Percentiles rank a stretch among this genome's conserved stretches.
Conservation (phyloP, 2,329 filamentous ascomycete species). For the Cladosporium sp. region DNA sequence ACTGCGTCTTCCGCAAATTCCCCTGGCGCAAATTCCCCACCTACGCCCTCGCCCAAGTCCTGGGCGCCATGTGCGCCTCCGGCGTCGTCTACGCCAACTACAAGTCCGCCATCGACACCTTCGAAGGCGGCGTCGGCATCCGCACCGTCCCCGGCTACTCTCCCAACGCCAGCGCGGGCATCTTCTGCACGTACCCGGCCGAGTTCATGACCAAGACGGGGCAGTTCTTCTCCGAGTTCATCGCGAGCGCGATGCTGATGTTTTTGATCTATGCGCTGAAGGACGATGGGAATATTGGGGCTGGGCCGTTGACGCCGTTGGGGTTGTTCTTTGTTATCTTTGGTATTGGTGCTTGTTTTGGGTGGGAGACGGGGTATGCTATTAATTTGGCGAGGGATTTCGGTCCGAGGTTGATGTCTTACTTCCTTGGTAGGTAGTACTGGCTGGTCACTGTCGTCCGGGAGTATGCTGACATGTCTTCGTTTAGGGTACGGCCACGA, state of each 20-base stretch:
- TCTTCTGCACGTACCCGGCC: slow-evolving; percentile 74
- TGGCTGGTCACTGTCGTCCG: background rate
- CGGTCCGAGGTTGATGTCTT: slow-evolving; percentile 58
- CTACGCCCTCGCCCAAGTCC: slow-evolving; percentile 61
- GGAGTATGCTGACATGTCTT: background rate
- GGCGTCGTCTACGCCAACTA: slow-evolving; percentile 50
- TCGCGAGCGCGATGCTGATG: slow-evolving; percentile 68
- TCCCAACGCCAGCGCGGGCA: slow-evolving; percentile 64
- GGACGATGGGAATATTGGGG: slow-evolving; percentile 59
- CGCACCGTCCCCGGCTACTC: slow-evolving; percentile 59
- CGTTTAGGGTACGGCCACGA: slow-evolving; percentile 65
- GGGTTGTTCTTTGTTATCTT: slow-evolving; percentile 73
- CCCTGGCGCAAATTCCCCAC: slow-evolving; percentile 65
- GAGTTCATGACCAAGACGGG: slow-evolving; percentile 65
- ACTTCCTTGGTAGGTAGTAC: slow-evolving; percentile 18
- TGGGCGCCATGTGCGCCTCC: slow-evolving; percentile 65
- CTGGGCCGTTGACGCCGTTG: slow-evolving; percentile 60
- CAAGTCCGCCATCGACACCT: slow-evolving; percentile 38
- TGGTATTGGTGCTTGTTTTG: slow-evolving; percentile 71
- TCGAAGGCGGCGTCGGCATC: slow-evolving; percentile 55
- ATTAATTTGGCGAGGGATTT: slow-evolving; percentile 75
- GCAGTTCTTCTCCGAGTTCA: slow-evolving; percentile 72
- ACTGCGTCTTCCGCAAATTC: slow-evolving; percentile 68
- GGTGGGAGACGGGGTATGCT: slow-evolving; percentile 76
- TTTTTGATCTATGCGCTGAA: slow-evolving; percentile 70